Evolutionary conservation across 2,329 filamentous ascomycete genomes (phyloP).

Genomic region (Hypoxylon sp.): DNA sequence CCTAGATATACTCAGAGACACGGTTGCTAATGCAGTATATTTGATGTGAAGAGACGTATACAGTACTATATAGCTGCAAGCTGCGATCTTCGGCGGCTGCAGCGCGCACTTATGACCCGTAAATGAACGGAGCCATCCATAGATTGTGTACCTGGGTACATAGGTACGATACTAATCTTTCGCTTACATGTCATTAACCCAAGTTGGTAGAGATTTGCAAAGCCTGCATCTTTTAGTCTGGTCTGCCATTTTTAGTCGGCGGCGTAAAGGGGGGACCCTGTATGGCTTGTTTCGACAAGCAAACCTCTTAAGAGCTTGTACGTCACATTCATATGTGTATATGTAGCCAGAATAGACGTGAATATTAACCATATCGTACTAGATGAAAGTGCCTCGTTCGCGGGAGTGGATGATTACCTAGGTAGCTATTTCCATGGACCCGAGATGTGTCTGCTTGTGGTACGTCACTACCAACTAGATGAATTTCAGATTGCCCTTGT

Average conservation of each 20-base stretch:
- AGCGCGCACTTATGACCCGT: slow-evolving; percentile 41
- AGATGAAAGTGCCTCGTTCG: neutral
- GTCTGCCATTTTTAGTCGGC: slow-evolving; percentile 39
- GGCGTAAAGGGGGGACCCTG: slow-evolving; percentile 31
- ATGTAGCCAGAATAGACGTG: neutral
- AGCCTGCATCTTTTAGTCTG: slow-evolving; percentile 33
- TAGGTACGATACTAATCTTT: slow-evolving; percentile 4
- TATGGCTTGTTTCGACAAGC: slow-evolving; percentile 27
- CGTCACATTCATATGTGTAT: neutral
- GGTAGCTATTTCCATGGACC: slow-evolving; percentile 7
- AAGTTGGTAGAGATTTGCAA: slow-evolving; percentile 29
- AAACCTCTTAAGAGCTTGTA: slow-evolving; percentile 24
- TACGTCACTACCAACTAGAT: slow-evolving; percentile 25
- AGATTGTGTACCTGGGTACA: slow-evolving; percentile 41
- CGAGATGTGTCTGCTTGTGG: slow-evolving; percentile 17
- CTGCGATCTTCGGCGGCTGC: slow-evolving; percentile 48
- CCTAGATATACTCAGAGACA: slow-evolving; percentile 33
- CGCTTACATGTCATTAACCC: slow-evolving; percentile 29
- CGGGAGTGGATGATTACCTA: slow-evolving; percentile 2
- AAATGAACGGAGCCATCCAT: slow-evolving; percentile 40
- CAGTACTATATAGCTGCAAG: slow-evolving; percentile 28
- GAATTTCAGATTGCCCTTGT: slow-evolving; percentile 32
- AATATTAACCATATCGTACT: neutral
- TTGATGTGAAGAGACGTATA: slow-evolving; percentile 10
- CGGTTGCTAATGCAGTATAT: slow-evolving; percentile 15